Conservation (phyloP, 345 rosid genomes). For the Syzygium aqueum region DNA sequence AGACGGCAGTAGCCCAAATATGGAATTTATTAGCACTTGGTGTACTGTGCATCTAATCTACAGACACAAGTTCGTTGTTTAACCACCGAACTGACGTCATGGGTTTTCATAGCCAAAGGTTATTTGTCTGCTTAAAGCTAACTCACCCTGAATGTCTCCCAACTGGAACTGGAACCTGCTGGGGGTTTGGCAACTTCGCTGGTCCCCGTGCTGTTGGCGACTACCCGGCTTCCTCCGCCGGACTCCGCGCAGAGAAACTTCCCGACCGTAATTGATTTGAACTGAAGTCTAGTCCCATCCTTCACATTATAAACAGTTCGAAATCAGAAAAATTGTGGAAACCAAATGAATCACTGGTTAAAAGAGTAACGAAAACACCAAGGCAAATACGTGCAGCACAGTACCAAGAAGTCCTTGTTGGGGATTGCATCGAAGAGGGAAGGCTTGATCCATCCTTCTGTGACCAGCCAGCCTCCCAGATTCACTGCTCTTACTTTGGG, state of each 20-base stretch:
- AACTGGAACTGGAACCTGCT: background rate
- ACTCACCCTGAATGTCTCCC: conserved; percentile 42
- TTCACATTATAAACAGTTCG: background rate
- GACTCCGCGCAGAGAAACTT: conserved; percentile 33
- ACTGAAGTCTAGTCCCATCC: conserved; percentile 32
- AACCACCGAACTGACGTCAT: background rate
- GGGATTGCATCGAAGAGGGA: conserved; percentile 53
- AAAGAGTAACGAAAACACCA: background rate
- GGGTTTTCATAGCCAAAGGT: background rate
- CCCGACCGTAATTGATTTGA: background rate
- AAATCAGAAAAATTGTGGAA: background rate
- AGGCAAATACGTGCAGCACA: background rate
- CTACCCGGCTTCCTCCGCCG: conserved; percentile 39
- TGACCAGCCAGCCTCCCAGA: conserved; percentile 66
- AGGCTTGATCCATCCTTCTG: conserved; percentile 65
- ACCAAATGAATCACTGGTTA: background rate
- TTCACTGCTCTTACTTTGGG: conserved; percentile 36
- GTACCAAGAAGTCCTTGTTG: conserved; percentile 50
- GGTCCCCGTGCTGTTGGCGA: conserved; percentile 32
- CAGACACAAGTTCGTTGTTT: background rate
- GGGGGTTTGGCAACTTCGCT: conserved; percentile 14
- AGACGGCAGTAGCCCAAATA: background rate
- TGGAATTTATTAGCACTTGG: background rate
- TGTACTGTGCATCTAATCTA: background rate
- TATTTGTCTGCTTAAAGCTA: background rate